Evolutionary conservation across 2,329 filamentous ascomycete species (phyloP).

Genomic region (Canariomyces notabilis): DNA sequence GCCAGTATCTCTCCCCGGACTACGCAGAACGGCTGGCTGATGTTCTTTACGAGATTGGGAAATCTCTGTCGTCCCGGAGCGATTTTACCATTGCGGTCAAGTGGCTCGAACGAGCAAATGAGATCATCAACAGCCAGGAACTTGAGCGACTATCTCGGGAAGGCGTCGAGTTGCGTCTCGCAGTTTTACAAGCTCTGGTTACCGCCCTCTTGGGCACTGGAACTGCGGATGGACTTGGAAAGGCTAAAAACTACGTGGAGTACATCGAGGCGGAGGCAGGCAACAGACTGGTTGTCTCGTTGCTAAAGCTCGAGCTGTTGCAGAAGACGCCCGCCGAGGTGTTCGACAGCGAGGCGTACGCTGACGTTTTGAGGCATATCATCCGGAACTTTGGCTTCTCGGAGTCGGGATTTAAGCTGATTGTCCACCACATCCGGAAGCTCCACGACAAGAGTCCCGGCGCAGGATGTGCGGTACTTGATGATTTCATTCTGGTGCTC

Average conservation of each 20-base stretch:
- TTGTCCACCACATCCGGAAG: conserved; percentile 64
- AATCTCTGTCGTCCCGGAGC: conserved; percentile 46
- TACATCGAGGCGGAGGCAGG: conserved; percentile 59
- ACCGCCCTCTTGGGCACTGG: conserved; percentile 47
- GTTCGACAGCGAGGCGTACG: conserved; percentile 46
- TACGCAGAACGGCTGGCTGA: conserved; percentile 61
- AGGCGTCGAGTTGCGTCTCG: conserved; percentile 58
- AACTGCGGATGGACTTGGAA: conserved; percentile 39
- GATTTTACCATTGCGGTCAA: conserved; percentile 53
- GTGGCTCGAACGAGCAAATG: conserved; percentile 69
- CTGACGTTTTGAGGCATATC: conserved; percentile 55
- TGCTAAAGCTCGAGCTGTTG: conserved; percentile 66
- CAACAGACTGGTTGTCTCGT: conserved; percentile 58
- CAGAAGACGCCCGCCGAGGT: conserved; percentile 41
- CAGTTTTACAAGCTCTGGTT: conserved; percentile 61
- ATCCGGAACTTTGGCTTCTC: conserved; percentile 55
- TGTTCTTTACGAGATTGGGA: conserved; percentile 68
- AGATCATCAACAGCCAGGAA: conserved; percentile 52
- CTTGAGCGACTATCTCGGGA: conserved; percentile 53
- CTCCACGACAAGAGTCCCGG: conserved; percentile 51
- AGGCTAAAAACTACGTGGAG: conserved; percentile 53
- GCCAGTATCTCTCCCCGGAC: conserved; percentile 38
- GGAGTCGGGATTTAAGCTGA: conserved; percentile 57
- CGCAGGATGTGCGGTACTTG: conserved; percentile 49
- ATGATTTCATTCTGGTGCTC: conserved; percentile 56